Evolutionary conservation across 805 yeast genomes (phyloP).

Genomic region (Starmerella riodocensis): DNA sequence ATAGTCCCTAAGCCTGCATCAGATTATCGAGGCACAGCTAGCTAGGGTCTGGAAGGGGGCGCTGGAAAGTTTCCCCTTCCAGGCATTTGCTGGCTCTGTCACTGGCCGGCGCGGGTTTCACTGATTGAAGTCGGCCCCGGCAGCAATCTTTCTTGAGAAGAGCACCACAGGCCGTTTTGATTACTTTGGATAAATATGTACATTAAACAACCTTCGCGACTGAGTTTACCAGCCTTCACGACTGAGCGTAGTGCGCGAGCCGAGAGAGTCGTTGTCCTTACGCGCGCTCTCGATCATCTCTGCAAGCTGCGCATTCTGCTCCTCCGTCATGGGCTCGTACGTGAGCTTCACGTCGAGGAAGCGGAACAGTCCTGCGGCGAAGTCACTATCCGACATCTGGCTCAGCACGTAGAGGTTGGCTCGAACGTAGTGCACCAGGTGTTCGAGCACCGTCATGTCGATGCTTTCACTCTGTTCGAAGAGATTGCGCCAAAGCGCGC

Average conservation of each 20-base stretch:
- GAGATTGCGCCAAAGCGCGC: slow-evolving; percentile 55
- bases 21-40: no score
- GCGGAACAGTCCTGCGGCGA: slow-evolving; percentile 77
- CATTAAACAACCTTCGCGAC: no score
- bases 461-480: slow-evolving; percentile 73
- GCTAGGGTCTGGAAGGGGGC: no score
- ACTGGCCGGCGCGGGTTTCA: no score
- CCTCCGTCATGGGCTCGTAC: slow-evolving; percentile 55
- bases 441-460: slow-evolving; percentile 74
- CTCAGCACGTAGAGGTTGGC: slow-evolving; percentile 79
- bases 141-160: no score
- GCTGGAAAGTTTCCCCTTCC: no score
- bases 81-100: no score
- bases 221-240: slow-evolving; percentile 21
- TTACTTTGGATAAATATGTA: slow-evolving; percentile 2
- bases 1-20: no score
- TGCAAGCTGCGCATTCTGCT: slow-evolving; percentile 35
- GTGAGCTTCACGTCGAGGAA: slow-evolving; percentile 74
- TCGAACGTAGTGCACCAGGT: slow-evolving; percentile 78
- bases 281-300: slow-evolving; percentile 23
- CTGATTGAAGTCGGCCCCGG: no score
- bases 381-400: slow-evolving; percentile 78
- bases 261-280: slow-evolving; percentile 16
- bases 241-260: slow-evolving; percentile 17
- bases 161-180: no score